Evolutionary conservation across 176 grass and related monocot genomes (phyloP), one percentile per base, ranked within the genome.

Genomic region (Rhipidocladum racemiflorum): DNA sequence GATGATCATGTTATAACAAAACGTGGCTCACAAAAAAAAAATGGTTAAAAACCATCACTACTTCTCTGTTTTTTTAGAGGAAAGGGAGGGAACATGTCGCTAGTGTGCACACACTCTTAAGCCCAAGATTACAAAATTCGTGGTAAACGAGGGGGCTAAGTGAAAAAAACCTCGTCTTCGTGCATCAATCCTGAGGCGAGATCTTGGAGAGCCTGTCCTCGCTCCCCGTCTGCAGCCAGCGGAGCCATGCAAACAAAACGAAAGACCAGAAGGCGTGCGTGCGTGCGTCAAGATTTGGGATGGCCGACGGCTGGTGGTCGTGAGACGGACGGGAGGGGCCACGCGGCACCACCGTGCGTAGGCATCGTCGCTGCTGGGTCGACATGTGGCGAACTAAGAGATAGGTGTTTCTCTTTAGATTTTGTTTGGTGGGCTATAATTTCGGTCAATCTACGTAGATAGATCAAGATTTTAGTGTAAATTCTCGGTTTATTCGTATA

Each of bases 171-270:
- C 4, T 36, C 56, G 57, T 14, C 57, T 23, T 8, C 28, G 44
- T 3, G 53, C 79, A 25, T 81, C 78, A 35, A 72, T 62, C 56
- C 17, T 35, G 68, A 73, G 20, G 56, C 68, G 68, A 14, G 80
- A 82, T 82, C 80, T 13, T 64, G 68, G 43, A 36, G 68, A 3
- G 6, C 66, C 13, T 13, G 13, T 69, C 38, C 36, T 10, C 42
- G 50, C 81, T 25, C 29, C 76, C 61, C 32, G 6, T 32, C 13
- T 1, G 24, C 16, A 10, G 21, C 13, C 15, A 70, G 68, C 42
- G 6, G 15, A 30, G 16, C 49, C 50, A 44, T 49, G 76, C 70
- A 51, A 17, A 25, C 16, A 20, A 32, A 17, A 7, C 46, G 53
- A 34, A 46, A 20, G 28, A 48, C 43, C 43, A 70, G 12, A 11